Evolutionary conservation across 2,329 filamentous ascomycete genomes (phyloP), one percentile per base, ranked within the genome.

Genomic region (Orbilia javanica): DNA sequence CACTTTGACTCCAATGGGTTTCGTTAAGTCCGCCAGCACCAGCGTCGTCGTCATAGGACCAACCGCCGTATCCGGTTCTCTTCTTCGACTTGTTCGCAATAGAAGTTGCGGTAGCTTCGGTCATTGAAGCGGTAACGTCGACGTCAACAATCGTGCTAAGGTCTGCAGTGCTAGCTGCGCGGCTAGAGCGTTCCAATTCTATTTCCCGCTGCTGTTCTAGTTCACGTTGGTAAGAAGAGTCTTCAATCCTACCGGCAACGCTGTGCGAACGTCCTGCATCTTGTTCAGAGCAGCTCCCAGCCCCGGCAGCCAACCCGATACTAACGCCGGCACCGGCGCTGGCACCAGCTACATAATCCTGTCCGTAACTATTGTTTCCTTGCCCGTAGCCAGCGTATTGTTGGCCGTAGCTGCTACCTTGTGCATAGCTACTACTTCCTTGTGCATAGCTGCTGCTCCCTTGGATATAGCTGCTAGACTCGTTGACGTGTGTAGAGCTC

Each of bases 31-130:
- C 69, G 48, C 29, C 62, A 3, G 34, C 25, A 42, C 31, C 53
- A 25, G 11, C 11, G 18, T 46, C 25, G 25, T 53, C 60, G 1
- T 73, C 69, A 42, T 73, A 66, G 4, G 60, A 66, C 69, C 69
- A 73, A 6, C 69, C 69, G 36, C 69, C 69, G 50, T 73, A 73
- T 36, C 69, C 69, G 18, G 69, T 66, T 62, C 52, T 55, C 18
- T 65, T 57, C 34, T 34, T 50, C 5, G 20, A 22, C 13, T 50
- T 64, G 6, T 68, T 68, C 22, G 34, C n/a, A 11, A 57, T 48
- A 1, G 53, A 48, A 7, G 65, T 42, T 2, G 36, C 36, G 36
- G 48, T 25, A 2, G 65, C 65, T 22, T 44, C 50, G 25, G 50
- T 44, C 25, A 48, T 55, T 13, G 65, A 62, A 11, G 57, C 68